Base-by-base conservation (phyloP, 495 filamentous ascomycete genomes). In the Penicillium cinerascens region DNA sequence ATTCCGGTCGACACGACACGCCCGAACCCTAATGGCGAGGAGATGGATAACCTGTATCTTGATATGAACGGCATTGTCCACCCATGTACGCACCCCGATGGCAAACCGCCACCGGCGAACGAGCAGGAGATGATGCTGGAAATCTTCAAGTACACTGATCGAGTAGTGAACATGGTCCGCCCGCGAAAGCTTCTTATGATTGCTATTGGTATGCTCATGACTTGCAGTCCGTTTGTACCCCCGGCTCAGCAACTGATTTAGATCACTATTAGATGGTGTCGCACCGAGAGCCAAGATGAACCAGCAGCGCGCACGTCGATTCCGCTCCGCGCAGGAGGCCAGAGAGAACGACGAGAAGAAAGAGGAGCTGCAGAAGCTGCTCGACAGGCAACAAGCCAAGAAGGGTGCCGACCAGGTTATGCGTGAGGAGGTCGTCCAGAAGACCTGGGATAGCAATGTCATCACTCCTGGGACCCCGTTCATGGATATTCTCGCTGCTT, bases 61-160 rank as follows among this genome's bases (percentile, higher is more conserved):
- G 93, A 99, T 65, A 97, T 99, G 93, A 99, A 99, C 74, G 93
- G 93, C 67, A 99, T 99, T 58, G 93, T 99, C 40, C 93, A 99
- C 81, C 95, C 95, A 2, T 99, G 93, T 74, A 96, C 92, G 5
- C 93, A 99, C 72, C 93, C 93, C 2, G 93, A 99, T 70, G 92
- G 97, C 57, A 86, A 80, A 53, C 90, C 93, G 3, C 81, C 93
- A 4, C 93, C 93, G 23, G 87, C 86, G 61, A 91, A 89, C 38
- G 93, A 99, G 76, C 89, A 93, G 69, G 93, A 97, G 71, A 99
- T 99, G 95, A 99, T 99, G 93, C 50, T 96, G 54, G 95, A 92
- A 63, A 84, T 97, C 53, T 97, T 97, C 76, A 87, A 87, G 61
- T 97, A 97, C 70, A 99, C 95, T 13, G 92, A 99, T 59, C 85